Evolutionary conservation across 1,284 basidiomycete species (phyloP), one percentile per base, ranked within the genome.

Genomic region (Fomitopsis betulina): DNA sequence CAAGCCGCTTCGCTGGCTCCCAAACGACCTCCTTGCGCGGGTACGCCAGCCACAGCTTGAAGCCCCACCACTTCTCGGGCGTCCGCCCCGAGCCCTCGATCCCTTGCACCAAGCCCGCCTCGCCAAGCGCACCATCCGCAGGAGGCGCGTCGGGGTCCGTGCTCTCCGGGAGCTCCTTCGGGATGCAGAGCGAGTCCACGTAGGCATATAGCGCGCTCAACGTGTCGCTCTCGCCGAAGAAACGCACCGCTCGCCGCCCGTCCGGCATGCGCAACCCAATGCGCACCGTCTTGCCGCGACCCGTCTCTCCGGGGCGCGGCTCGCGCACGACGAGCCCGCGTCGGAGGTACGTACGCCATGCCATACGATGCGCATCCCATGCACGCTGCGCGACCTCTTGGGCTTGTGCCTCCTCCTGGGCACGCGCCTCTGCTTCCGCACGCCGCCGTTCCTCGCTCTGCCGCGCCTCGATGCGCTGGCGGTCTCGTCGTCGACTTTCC

Each of bases 261-360:
- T 81, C 79, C 0, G 89, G 87, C 54, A 94, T 70, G 50, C 89
- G 78, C 40, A 93, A 75, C 0, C 85, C 88, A 13, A 93, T 72
- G 39, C 88, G 76, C 51, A 89, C 68, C 62, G 60, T 73, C 69
- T 63, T 71, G 54, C 58, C 70, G 37, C 62, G 72, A 60, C 37
- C 67, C 38, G 65, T 53, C 57, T 70, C 69, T 27, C 67, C 67
- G 0, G 70, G 70, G 27, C 69, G 60, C 21, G 75, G 67, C 58
- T 79, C 78, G 12, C 68, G 57, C 32, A 73, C 65, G 10, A 78
- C 69, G 39, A 82, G 64, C 7, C 68, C 67, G 32, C 72, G 69
- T 54, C 81, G 72, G 56, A 72, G 76, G 77, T 81, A 81, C 42
- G 78, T 70, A 40, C 86, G 74, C 79, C 84, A 87, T 52, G 70